These are phyloP conservation scores for Lipomyces mesembrius DNA, from an alignment of 805 yeast genomes.

Conservation along the genomic window DNA sequence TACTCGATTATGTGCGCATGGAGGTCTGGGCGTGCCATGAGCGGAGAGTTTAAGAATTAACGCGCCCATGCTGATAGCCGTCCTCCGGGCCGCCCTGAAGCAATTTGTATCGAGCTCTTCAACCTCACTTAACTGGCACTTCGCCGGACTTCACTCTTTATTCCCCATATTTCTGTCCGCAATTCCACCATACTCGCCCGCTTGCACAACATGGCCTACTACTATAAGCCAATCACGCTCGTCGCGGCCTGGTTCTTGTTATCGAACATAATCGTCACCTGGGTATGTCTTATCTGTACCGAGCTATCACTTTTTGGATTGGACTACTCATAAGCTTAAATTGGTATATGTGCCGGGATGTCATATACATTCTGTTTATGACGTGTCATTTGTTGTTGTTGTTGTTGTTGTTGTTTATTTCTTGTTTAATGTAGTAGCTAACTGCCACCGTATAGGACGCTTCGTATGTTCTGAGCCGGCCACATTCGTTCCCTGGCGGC, in stretches of 20 bases:
- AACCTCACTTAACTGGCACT: too few relatives aligned
- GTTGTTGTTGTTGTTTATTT: background rate
- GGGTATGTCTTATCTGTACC: constrained; percentile 23
- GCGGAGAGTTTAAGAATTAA: too few relatives aligned
- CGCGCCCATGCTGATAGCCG: too few relatives aligned
- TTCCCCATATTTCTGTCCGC: background rate
- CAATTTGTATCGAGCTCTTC: too few relatives aligned
- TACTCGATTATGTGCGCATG: too few relatives aligned
- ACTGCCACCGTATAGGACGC: constrained; percentile 23
- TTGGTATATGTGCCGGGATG: background rate
- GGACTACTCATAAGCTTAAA: background rate
- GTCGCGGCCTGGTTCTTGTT: constrained; percentile 29
- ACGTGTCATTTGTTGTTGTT: background rate
- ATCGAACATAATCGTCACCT: constrained; percentile 23
- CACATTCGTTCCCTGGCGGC: constrained; percentile 37
- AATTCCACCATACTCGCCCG: background rate
- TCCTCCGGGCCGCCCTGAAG: too few relatives aligned
- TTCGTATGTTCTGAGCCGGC: constrained; percentile 27
- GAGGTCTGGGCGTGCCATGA: too few relatives aligned
- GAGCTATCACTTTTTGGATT: background rate
- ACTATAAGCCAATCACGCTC: constrained; percentile 20
- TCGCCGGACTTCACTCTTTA: background rate
- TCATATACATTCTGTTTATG: too few relatives aligned
- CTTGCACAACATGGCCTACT: constrained; percentile 21
- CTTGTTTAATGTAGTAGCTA: background rate